Evolutionary conservation across 2,329 filamentous ascomycete species (phyloP), one percentile per base, ranked within the genome.

Genomic region (Curvularia hawaiiensis): DNA sequence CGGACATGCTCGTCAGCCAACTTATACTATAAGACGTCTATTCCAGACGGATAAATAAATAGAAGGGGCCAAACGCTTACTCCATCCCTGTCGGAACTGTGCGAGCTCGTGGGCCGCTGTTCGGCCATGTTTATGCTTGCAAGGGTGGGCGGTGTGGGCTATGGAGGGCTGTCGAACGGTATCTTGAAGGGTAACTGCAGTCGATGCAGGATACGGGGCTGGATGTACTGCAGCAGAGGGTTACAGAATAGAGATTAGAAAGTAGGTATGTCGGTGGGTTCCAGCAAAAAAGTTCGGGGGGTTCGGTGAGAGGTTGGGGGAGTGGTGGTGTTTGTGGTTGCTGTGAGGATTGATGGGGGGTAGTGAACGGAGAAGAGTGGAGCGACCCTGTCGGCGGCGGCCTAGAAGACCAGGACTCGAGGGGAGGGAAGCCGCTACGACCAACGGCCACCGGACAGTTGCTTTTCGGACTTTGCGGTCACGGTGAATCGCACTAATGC

Each of bases 51-150:
- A 22, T 4, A 26, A 12, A 30, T 18, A 16, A 10, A 35, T 4
- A 26, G n/a, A 16, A 11, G 30, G 10, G 38, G 12, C 18, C 6
- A 7, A n/a, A 26, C 40, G 62, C 70, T 66, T 55, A 74, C 68
- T 22, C 60, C 66, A 43, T 70, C 71, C 44, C 62, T 66, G 52
- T 73, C 70, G 3, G 72, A 75, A 66, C 71, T 73, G 52, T 69
- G 63, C 22, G 64, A 59, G 69, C 72, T 75, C 48, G 63, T 60
- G n/a, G 71, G 70, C 56, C 65, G 64, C 47, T 64, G 62, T 46
- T 67, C 60, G 50, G 59, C 67, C 67, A 70, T 69, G 52, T 28
- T 44, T 28, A 28, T 44, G 41, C 39, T 62, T 60, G 58, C 49
- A 48, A 53, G 51, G 41, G 58, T 53, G 35, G 54, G 52, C 54